These are phyloP conservation scores for Talaromyces thailandensis DNA, from an alignment of 495 filamentous ascomycete species.

Conservation along the genomic window DNA sequence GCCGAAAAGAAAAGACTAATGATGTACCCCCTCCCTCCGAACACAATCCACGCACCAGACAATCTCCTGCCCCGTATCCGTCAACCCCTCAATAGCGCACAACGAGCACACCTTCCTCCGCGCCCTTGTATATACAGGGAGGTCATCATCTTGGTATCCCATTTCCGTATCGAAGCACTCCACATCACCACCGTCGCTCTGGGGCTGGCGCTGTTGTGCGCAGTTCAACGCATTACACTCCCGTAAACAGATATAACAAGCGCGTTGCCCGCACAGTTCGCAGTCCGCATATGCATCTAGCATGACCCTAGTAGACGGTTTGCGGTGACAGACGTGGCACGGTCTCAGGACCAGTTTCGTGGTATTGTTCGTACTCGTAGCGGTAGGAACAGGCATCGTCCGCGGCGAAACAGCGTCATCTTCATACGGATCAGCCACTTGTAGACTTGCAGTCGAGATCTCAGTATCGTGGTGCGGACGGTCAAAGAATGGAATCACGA, in stretches of 20 bases:
- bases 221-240: constrained; percentile 32
- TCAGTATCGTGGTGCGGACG: not conserved
- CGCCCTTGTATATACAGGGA: not conserved
- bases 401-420: not conserved
- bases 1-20: not conserved
- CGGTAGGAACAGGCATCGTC: not conserved
- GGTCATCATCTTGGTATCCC: not conserved
- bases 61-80: constrained; percentile 27
- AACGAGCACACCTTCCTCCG: constrained; percentile 29
- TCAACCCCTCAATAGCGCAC: constrained; percentile 35
- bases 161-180: not conserved
- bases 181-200: not conserved
- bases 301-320: constrained; percentile 35
- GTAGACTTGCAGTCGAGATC: not conserved
- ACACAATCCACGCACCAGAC: constrained; percentile 33
- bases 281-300: constrained; percentile 44
- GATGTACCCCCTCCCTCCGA: constrained; percentile 2
- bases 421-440: not conserved
- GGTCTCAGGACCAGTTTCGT: constrained; percentile 23
- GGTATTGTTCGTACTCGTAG: not conserved
- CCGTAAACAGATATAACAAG: constrained; percentile 45
- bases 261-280: constrained; percentile 35
- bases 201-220: constrained; percentile 2
- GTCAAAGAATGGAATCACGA: not conserved
- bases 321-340: constrained; percentile 43